These are phyloP conservation scores for Bondarzewia mesenterica DNA, from an alignment of 1,284 basidiomycete species.

Conservation along the genomic window DNA sequence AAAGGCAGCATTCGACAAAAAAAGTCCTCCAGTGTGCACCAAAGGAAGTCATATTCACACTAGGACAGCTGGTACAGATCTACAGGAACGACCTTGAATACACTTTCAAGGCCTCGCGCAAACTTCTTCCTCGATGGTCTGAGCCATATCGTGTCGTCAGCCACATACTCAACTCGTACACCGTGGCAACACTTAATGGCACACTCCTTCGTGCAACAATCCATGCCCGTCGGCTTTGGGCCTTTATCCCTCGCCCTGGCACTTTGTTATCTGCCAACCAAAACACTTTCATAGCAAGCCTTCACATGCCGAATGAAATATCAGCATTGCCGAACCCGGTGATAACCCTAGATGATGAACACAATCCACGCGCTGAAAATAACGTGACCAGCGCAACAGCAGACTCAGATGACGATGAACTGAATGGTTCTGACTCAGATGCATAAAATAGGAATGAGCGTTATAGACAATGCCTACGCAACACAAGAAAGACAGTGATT, in stretches of 20 bases:
- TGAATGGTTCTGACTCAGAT: too few relatives aligned
- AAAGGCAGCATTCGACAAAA: constrained; percentile 15
- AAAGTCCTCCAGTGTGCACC: constrained; percentile 5
- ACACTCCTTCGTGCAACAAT: constrained; percentile 9
- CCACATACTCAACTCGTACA: constrained; percentile 17
- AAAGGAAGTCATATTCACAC: constrained; percentile 15
- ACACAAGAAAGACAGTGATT: too few relatives aligned
- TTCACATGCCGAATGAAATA: too few relatives aligned
- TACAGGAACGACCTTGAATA: neutral
- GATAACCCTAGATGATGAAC: too few relatives aligned
- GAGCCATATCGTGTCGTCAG: constrained; percentile 11
- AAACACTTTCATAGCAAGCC: too few relatives aligned
- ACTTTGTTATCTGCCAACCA: too few relatives aligned
- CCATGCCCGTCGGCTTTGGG: constrained; percentile 15
- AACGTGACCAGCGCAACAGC: too few relatives aligned
- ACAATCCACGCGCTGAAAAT: too few relatives aligned
- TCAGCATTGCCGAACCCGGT: too few relatives aligned
- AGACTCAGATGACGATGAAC: too few relatives aligned
- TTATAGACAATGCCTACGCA: too few relatives aligned
- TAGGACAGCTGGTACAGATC: constrained; percentile 10
- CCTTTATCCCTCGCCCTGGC: constrained; percentile 2
- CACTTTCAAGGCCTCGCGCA: constrained; percentile 14
- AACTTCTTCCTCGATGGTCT: constrained; percentile 20
- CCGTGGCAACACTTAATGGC: constrained; percentile 12
- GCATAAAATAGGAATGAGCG: too few relatives aligned